phyloP scores from a whole-genome alignment of 2,329 filamentous ascomycete species.

The Colletotrichum sp. region DNA sequence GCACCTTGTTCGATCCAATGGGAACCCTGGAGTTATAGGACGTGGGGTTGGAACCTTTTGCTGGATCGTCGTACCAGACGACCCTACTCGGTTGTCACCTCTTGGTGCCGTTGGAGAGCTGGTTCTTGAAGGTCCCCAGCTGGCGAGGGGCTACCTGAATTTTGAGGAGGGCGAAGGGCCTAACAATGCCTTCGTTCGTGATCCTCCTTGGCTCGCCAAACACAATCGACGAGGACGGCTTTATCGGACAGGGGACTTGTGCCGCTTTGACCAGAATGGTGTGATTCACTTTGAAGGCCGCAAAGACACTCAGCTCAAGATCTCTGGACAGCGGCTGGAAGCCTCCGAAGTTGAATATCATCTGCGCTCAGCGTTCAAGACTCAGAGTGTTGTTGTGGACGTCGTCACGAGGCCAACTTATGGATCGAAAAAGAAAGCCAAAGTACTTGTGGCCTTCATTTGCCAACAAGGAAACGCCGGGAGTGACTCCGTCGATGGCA shows the following conservation, averaged over 20 bases:
- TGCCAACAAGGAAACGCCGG: neutral
- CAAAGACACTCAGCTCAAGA: conserved; percentile 26
- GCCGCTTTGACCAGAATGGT: neutral
- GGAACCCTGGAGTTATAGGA: neutral
- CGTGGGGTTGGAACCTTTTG: conserved; percentile 1
- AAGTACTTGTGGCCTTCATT: conserved; percentile 8
- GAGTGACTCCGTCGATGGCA: neutral
- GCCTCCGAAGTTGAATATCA: conserved; percentile 29
- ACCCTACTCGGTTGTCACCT: neutral
- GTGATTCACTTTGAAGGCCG: conserved; percentile 23
- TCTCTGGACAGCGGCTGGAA: conserved; percentile 35
- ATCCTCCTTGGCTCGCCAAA: neutral
- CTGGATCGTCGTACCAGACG: conserved; percentile 8
- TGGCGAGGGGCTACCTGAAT: conserved; percentile 13
- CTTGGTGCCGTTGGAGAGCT: conserved; percentile 11
- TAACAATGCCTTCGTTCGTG: conserved; percentile 5
- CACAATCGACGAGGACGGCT: neutral
- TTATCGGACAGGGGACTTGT: conserved; percentile 22
- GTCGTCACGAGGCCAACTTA: neutral
- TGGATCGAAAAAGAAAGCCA: neutral
- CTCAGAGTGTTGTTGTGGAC: conserved; percentile 12
- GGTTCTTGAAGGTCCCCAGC: conserved; percentile 6
- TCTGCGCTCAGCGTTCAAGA: neutral
- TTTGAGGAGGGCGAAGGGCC: neutral
- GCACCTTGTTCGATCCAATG: neutral